These are phyloP conservation scores for Buddleja alternifolia DNA, from an alignment of 257 asterid species.

Conservation along the genomic window DNA sequence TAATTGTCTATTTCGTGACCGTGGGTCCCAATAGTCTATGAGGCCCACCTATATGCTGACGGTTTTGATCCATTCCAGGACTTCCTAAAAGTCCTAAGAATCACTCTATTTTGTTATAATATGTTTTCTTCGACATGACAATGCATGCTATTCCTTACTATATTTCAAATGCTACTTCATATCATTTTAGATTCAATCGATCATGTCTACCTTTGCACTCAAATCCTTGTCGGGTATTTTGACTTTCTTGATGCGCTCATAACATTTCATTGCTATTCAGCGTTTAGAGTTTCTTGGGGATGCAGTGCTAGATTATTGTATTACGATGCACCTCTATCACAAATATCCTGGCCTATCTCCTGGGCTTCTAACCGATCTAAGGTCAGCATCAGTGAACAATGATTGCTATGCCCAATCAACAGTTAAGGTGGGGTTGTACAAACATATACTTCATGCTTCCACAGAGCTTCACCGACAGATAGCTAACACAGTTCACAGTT, in stretches of 20 bases:
- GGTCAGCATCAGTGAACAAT: slow-evolving; percentile 90
- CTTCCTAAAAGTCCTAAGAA: no score
- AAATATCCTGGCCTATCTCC: slow-evolving; percentile 67
- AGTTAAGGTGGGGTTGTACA: slow-evolving; percentile 57
- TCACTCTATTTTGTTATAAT: no score
- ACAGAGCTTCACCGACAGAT: slow-evolving; percentile 68
- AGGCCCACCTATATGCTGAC: no score
- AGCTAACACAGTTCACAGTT: slow-evolving; percentile 29
- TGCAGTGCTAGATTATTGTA: slow-evolving; percentile 73
- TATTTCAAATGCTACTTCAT: no score
- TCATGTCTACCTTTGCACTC: neutral
- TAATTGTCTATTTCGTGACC: no score
- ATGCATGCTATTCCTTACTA: no score
- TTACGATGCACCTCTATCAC: slow-evolving; percentile 59
- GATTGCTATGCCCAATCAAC: slow-evolving; percentile 75
- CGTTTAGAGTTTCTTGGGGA: slow-evolving; percentile 92
- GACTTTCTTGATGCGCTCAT: neutral
- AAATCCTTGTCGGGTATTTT: neutral
- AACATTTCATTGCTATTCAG: slow-evolving; percentile 40
- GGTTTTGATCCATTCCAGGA: no score
- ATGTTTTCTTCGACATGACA: no score
- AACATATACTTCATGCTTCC: slow-evolving; percentile 71
- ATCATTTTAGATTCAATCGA: neutral
- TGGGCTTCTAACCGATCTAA: slow-evolving; percentile 72
- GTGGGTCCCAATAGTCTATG: no score